phyloP scores from a whole-genome alignment of 164 flowering plant species.

The Litsea cubeba region DNA sequence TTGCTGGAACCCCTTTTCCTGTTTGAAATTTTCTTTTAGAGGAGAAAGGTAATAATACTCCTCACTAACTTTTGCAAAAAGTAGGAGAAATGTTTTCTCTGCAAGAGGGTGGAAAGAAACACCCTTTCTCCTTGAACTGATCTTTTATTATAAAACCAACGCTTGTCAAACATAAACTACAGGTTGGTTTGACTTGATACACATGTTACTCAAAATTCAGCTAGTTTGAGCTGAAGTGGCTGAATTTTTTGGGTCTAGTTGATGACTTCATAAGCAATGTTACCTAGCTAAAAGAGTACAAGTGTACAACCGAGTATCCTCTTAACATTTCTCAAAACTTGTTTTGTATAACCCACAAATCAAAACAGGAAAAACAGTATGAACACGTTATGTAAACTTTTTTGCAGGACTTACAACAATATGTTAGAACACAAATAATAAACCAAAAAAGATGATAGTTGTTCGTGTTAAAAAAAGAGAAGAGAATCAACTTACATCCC shows the following conservation, averaged over 20 bases:
- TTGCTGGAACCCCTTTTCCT: too few relatives aligned
- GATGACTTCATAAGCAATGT: too few relatives aligned
- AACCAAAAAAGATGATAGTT: not conserved
- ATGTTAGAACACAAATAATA: not conserved
- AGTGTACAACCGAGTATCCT: not conserved
- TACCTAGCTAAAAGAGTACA: not conserved
- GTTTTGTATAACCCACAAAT: not conserved
- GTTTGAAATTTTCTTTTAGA: too few relatives aligned
- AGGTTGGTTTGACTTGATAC: not conserved
- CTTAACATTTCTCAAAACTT: not conserved
- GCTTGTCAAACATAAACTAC: not conserved
- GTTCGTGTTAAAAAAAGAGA: too few relatives aligned
- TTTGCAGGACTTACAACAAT: not conserved
- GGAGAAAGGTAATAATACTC: too few relatives aligned
- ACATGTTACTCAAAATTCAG: not conserved
- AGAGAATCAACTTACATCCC: too few relatives aligned
- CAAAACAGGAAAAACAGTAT: not conserved
- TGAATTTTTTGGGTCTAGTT: not conserved
- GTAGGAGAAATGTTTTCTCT: too few relatives aligned
- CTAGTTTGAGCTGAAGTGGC: not conserved
- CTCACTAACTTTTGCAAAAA: too few relatives aligned
- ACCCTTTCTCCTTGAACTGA: too few relatives aligned
- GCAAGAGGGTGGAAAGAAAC: too few relatives aligned
- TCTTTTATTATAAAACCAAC: too few relatives aligned
- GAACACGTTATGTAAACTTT: not conserved